Evolutionary conservation across 768 basidiomycete genomes (phyloP).

Genomic region (Mycena filopes): DNA sequence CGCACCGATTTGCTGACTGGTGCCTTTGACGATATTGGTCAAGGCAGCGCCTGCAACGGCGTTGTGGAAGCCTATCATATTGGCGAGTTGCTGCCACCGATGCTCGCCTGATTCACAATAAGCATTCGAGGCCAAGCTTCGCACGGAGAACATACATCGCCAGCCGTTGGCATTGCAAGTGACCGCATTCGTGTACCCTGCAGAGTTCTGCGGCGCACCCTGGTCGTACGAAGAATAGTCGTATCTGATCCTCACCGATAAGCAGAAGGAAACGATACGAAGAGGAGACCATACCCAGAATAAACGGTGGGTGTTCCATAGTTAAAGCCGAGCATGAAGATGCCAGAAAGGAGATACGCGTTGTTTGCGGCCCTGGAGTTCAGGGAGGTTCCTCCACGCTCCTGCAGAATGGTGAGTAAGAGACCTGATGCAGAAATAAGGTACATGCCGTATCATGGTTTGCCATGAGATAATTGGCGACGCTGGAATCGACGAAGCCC

Average conservation of each 20-base stretch:
- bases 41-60: slow-evolving; percentile 26
- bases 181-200: slow-evolving; percentile 34
- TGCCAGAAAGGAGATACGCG: slow-evolving; percentile 32
- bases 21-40: slow-evolving; percentile 29
- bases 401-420: slow-evolving; percentile 15
- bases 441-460: slow-evolving; percentile 35
- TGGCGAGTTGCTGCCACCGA: slow-evolving; percentile 28
- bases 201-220: slow-evolving; percentile 33
- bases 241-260: slow-evolving; percentile 2
- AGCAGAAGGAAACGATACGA: not conserved
- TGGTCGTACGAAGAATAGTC: slow-evolving; percentile 12
- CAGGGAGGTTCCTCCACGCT: slow-evolving; percentile 33
- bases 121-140: not conserved
- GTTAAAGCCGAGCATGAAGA: slow-evolving; percentile 36
- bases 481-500: slow-evolving; percentile 33
- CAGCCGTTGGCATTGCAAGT: slow-evolving; percentile 35
- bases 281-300: slow-evolving; percentile 29
- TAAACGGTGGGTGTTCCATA: slow-evolving; percentile 37
- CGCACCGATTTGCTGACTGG: slow-evolving; percentile 35
- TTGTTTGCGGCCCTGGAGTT: slow-evolving; percentile 32
- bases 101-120: slow-evolving; percentile 25
- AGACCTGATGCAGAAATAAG: not conserved
- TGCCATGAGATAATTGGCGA: slow-evolving; percentile 34
- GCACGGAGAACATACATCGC: slow-evolving; percentile 27
- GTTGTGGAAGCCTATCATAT: slow-evolving; percentile 35